Conservation (phyloP, 2,329 filamentous ascomycete species). For the Fusarium graminum region DNA sequence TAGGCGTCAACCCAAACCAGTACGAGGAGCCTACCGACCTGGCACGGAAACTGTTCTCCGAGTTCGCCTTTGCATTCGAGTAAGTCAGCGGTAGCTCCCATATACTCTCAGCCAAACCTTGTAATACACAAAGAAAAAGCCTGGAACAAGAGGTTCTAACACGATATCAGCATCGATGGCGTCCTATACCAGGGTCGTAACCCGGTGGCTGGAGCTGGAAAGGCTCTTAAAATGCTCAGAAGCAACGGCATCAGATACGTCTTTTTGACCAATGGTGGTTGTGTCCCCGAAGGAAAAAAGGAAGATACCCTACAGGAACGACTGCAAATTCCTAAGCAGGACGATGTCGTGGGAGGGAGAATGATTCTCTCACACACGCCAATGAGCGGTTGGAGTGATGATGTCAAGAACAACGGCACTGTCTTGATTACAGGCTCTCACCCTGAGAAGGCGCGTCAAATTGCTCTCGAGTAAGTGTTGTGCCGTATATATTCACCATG, state of each 20-base stretch:
- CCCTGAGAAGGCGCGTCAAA: slow-evolving; percentile 73
- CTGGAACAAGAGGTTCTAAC: slow-evolving; percentile 18
- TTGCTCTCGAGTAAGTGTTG: slow-evolving; percentile 73
- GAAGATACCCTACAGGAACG: slow-evolving; percentile 53
- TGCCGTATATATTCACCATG: neutral
- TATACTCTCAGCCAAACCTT: neutral
- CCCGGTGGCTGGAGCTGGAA: slow-evolving; percentile 81
- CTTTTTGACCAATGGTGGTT: slow-evolving; percentile 94
- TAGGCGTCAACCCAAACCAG: slow-evolving; percentile 38
- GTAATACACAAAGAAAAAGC: neutral
- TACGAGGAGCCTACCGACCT: slow-evolving; percentile 42
- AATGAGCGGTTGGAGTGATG: slow-evolving; percentile 70
- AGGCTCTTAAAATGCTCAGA: slow-evolving; percentile 80
- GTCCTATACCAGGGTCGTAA: slow-evolving; percentile 88
- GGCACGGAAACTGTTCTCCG: slow-evolving; percentile 48
- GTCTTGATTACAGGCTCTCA: slow-evolving; percentile 81
- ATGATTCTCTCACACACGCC: slow-evolving; percentile 90
- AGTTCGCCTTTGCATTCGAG: slow-evolving; percentile 57
- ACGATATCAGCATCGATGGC: slow-evolving; percentile 77
- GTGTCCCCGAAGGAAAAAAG: slow-evolving; percentile 75
- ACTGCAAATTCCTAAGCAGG: slow-evolving; percentile 50
- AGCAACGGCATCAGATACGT: slow-evolving; percentile 87
- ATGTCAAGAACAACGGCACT: slow-evolving; percentile 60
- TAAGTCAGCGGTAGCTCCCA: slow-evolving; percentile 35
- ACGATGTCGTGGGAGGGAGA: slow-evolving; percentile 53